A percentile compares a stretch with the other conserved stretches of the same genome.
Evolutionary conservation across 1,284 basidiomycete species (phyloP).

Genomic region (Cryptococcus hybrid): DNA sequence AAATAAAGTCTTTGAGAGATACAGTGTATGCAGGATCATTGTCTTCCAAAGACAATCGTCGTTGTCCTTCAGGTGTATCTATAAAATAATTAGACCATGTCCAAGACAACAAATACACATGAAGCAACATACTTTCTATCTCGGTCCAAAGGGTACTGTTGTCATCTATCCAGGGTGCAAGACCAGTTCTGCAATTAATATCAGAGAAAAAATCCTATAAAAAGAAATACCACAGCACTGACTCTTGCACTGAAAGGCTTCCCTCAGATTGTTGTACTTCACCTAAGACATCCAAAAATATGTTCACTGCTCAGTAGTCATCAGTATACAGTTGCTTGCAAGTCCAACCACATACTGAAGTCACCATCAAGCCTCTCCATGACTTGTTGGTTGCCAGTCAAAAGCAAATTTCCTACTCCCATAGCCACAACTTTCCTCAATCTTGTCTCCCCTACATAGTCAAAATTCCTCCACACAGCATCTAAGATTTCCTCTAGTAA

Average conservation of each 20-base stretch:
- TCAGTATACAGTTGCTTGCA: conserved; percentile 42
- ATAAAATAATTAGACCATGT: not conserved
- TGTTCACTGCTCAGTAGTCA: conserved; percentile 61
- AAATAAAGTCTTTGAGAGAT: conserved; percentile 39
- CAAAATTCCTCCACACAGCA: conserved; percentile 50
- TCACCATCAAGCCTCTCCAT: conserved; percentile 53
- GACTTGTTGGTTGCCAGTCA: conserved; percentile 72
- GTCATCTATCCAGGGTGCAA: conserved; percentile 38
- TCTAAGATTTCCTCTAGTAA: conserved; percentile 46
- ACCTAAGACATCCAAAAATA: conserved; percentile 86
- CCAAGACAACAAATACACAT: not conserved
- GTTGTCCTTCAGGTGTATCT: conserved; percentile 37
- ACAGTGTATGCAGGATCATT: conserved; percentile 41
- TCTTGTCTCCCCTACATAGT: conserved; percentile 48
- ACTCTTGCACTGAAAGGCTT: conserved; percentile 36
- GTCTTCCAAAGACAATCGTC: conserved; percentile 38
- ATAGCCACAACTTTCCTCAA: conserved; percentile 48
- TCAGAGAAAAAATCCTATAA: not conserved
- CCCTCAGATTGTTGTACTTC: conserved; percentile 67
- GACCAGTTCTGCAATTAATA: conserved; percentile 12
- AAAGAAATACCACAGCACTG: conserved; percentile 4
- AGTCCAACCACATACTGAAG: conserved; percentile 30
- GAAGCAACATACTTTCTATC: conserved; percentile 27
- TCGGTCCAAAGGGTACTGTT: conserved; percentile 33
- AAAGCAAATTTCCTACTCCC: conserved; percentile 43